Percentiles rank a stretch among this genome's conserved stretches.
Conservation (phyloP, 2,329 filamentous ascomycete genomes). For the Coniochaeta pulveracea region DNA sequence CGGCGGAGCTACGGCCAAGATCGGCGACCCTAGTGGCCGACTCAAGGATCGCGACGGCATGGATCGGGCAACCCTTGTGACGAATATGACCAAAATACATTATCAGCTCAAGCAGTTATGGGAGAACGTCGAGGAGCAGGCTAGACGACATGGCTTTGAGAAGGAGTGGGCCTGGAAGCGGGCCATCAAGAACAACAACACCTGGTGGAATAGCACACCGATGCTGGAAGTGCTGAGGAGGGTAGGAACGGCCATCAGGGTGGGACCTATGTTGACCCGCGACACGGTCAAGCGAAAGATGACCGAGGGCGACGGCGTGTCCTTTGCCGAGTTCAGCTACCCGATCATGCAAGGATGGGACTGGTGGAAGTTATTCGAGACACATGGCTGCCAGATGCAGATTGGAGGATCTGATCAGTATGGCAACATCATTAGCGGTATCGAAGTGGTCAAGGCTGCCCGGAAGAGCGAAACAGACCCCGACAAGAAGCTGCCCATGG, state of each 20-base stretch:
- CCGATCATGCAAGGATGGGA: conserved; percentile 93
- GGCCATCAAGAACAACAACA: conserved; percentile 67
- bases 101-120: conserved; percentile 64
- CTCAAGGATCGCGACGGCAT: conserved; percentile 48
- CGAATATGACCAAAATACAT: conserved; percentile 58
- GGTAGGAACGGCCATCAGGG: conserved; percentile 60
- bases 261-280: conserved; percentile 79
- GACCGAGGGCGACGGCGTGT: conserved; percentile 83
- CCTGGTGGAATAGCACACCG: conserved; percentile 65
- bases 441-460: conserved; percentile 72
- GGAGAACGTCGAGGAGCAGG: conserved; percentile 58
- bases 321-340: conserved; percentile 85
- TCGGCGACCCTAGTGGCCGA: conserved; percentile 69
- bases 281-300: conserved; percentile 86
- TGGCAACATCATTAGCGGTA: conserved; percentile 87
- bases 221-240: conserved; percentile 66
- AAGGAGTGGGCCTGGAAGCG: conserved; percentile 55
- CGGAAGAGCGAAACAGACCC: conserved; percentile 43
- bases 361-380: conserved; percentile 74
- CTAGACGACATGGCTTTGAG: conserved; percentile 51
- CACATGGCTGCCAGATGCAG: conserved; percentile 63
- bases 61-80: conserved; percentile 37
- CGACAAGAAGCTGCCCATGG: conserved; percentile 21
- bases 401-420: conserved; percentile 94
- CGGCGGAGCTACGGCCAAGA: conserved; percentile 64